These are phyloP conservation scores for Monilinia laxa DNA, from an alignment of 2,329 filamentous ascomycete genomes.

Conservation along the genomic window DNA sequence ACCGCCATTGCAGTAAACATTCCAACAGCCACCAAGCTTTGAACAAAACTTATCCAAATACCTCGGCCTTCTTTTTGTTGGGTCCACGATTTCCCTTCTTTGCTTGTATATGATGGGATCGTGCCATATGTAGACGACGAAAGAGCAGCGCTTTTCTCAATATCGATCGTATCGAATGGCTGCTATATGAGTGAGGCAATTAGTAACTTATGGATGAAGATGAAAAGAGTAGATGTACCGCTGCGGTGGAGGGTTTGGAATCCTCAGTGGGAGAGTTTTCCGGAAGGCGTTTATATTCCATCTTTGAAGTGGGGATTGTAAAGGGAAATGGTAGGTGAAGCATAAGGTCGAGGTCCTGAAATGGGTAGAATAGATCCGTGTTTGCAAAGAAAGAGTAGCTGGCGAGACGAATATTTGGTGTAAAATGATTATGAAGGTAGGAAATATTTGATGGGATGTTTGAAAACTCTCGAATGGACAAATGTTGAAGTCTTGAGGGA, in stretches of 20 bases:
- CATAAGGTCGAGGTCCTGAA: not conserved
- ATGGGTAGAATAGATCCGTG: constrained; percentile 2
- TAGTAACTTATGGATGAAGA: not conserved
- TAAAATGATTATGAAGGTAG: not conserved
- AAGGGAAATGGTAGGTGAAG: constrained; percentile 16
- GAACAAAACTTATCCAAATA: constrained; percentile 18
- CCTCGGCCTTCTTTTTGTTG: constrained; percentile 4
- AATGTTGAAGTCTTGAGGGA: not conserved
- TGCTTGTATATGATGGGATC: constrained; percentile 6
- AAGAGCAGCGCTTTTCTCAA: constrained; percentile 8
- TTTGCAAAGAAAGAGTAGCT: not conserved
- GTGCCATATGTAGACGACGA: constrained; percentile 15
- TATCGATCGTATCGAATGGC: constrained; percentile 13
- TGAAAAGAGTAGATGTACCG: not conserved
- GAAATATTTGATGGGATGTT: not conserved
- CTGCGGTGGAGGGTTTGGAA: constrained; percentile 2
- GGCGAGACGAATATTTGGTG: not conserved
- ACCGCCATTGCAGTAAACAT: constrained; percentile 19
- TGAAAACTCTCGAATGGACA: not conserved
- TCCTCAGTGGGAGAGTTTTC: constrained; percentile 13
- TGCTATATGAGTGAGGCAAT: not conserved
- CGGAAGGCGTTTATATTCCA: constrained; percentile 19
- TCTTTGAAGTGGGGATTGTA: not conserved
- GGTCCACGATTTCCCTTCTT: not conserved
- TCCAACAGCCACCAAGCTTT: constrained; percentile 20